These are phyloP conservation scores for Rhodosporidiobolus odoratus DNA, from an alignment of 768 basidiomycete species.

Conservation along the genomic window DNA sequence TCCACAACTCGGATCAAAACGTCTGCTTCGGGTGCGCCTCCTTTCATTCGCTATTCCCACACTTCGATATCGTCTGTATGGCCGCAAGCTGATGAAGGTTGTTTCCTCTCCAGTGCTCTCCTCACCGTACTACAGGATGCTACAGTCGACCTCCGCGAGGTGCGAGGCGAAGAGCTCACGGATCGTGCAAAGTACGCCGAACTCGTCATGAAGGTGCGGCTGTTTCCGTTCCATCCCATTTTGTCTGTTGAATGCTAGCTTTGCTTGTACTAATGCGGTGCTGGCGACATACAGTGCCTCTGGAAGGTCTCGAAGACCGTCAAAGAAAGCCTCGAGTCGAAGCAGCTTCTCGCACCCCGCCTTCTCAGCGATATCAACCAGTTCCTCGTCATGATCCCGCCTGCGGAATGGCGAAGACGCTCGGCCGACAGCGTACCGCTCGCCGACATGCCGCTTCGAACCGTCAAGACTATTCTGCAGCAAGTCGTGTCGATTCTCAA, in stretches of 20 bases:
- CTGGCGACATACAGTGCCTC: slow-evolving; percentile 71
- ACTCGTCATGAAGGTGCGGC: slow-evolving; percentile 42
- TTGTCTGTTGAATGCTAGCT: no score
- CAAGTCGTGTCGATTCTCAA: slow-evolving; percentile 90
- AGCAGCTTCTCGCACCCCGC: slow-evolving; percentile 75
- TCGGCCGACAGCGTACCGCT: slow-evolving; percentile 86
- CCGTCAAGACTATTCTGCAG: slow-evolving; percentile 97
- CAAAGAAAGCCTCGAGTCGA: slow-evolving; percentile 78
- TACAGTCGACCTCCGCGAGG: slow-evolving; percentile 58
- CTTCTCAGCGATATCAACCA: slow-evolving; percentile 88
- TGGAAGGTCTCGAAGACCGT: slow-evolving; percentile 97
- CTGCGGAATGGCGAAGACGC: slow-evolving; percentile 90
- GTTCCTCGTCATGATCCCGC: slow-evolving; percentile 86
- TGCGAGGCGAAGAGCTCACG: slow-evolving; percentile 79
- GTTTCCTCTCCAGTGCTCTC: slow-evolving; percentile 69
- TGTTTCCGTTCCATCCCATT: background rate
- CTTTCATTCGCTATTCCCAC: background rate
- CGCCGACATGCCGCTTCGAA: slow-evolving; percentile 94
- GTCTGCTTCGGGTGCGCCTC: slow-evolving; percentile 74
- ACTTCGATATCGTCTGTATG: no score
- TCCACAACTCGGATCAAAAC: slow-evolving; percentile 78
- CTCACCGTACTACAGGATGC: slow-evolving; percentile 56
- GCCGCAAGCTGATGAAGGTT: no score
- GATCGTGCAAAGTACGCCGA: slow-evolving; percentile 59
- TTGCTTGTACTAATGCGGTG: background rate